Evolutionary conservation across 106 monocot species (phyloP), one percentile per base, ranked within the genome.

Genomic region (Xerophyta viscosa): DNA sequence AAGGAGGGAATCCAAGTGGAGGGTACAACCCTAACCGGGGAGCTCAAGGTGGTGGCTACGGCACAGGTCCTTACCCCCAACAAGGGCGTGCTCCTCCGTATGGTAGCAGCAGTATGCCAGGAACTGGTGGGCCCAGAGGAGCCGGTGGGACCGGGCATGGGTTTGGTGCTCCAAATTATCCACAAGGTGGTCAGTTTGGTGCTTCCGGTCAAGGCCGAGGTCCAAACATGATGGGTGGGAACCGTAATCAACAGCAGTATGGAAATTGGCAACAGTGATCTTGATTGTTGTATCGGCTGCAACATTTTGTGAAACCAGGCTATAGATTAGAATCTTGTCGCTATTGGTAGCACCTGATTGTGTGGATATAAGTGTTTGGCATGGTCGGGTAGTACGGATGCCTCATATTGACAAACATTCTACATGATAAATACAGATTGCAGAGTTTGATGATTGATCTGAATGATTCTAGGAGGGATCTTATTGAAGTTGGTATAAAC

Each of bases 171-270:
- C 75, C 71, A 13, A 83, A 67, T 54, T 92, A 76, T 52, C 67
- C 73, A 9, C 92, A 86, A 48, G 92, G 86, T 13, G 76, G 79
- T 23, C 92, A 87, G 14, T 86, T 86, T 54, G 82, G 76, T 30
- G 70, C 72, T 52, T 57, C 80, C 10, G 73, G 70, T 39, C 66
- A 71, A 37, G 75, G 71, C n/a, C 67, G 91, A 9, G 89, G 89
- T 0, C 66, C 77, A 7, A 87, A 83, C 46, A 69, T 70, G 65
- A 72, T 68, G 70, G 77, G 84, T 10, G 64, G 78, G 19, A 76
- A 71, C 42, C 75, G 77, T 26, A 83, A 77, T 54, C 73, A 84
- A 20, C 81, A 81, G 56, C 70, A 84, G 52, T 73, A 73, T 44
- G 73, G 73, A 24, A 63, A 67, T 24, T 73, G 76, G 85, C 85